Base-by-base conservation (phyloP, 176 grass and related monocot species). In the Lolium perenne region DNA sequence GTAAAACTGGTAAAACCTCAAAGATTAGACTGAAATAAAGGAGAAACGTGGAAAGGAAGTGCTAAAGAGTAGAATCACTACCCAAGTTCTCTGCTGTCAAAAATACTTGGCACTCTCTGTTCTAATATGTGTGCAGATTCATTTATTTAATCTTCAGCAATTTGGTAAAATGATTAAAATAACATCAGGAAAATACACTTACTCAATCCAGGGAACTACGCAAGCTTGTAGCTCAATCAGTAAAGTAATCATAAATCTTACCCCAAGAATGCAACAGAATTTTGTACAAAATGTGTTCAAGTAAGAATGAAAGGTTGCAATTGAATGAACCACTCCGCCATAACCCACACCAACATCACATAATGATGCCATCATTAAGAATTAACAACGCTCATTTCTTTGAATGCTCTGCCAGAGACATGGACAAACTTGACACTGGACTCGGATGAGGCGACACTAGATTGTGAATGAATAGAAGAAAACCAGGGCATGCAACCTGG, bases 1-100 rank as follows among this genome's bases (percentile, higher is more conserved):
- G 84, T 49, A 91, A 75, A 80, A 92, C 78, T 8, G 85, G 77
- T 5, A 86, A 83, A 86, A 87, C 49, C 65, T 77, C 17, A 45
- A 45, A 60, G 55, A 82, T 25, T 3, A 62, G 10, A 62, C 9
- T 62, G 4, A 13, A 58, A 81, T 83, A 57, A 25, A 76, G 22
- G 22, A 46, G 6, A 62, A 86, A 51, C 43, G 78, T 15, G 26
- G 59, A 75, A 58, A 15, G 41, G 4, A 41, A 73, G 32, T 14
- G 73, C 22, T 49, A 35, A 6, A 79, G 10, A 85, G 80, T 26
- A 71, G 23, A 40, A 63, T 57, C 18, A 59, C 7, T 43, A 74
- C 13, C 82, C 15, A 83, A 8, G 29, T 83, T 46, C 14, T 57
- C 8, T 38, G 35, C 45, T 20, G 17, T 83, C 12, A 16, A 85